A percentile compares a stretch with the other conserved stretches of the same genome.
Evolutionary conservation across 2,329 filamentous ascomycete genomes (phyloP).

Genomic region (Paraphoma chrysanthemicola): DNA sequence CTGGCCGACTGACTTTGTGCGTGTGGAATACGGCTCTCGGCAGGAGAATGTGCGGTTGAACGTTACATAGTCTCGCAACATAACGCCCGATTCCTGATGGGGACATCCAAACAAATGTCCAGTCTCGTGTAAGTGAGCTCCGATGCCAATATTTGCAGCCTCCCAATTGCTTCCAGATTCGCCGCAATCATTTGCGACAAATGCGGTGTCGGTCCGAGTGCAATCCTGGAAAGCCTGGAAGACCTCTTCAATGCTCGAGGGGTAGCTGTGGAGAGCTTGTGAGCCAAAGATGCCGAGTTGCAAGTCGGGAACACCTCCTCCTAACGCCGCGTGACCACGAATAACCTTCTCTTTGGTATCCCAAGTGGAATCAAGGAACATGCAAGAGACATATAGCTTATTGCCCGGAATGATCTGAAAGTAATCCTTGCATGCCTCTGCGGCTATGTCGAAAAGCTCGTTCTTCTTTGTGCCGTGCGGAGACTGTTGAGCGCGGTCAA

Average conservation of each 20-base stretch:
- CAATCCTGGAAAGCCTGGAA: slow-evolving; percentile 89
- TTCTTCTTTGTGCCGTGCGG: slow-evolving; percentile 71
- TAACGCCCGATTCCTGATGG: slow-evolving; percentile 88
- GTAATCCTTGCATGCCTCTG: slow-evolving; percentile 77
- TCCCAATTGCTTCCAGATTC: slow-evolving; percentile 94
- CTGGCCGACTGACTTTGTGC: slow-evolving; percentile 80
- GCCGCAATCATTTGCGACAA: slow-evolving; percentile 83
- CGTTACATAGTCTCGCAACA: slow-evolving; percentile 86
- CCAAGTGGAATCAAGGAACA: slow-evolving; percentile 91
- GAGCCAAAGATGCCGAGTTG: slow-evolving; percentile 91
- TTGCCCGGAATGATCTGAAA: slow-evolving; percentile 79
- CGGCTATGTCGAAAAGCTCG: slow-evolving; percentile 78
- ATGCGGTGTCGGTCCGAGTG: slow-evolving; percentile 81
- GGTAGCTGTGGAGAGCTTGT: slow-evolving; percentile 90
- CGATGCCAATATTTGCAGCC: slow-evolving; percentile 91
- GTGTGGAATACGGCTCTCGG: slow-evolving; percentile 84
- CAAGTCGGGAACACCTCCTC: slow-evolving; percentile 74
- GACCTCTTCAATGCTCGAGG: slow-evolving; percentile 86
- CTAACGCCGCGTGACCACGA: slow-evolving; percentile 83
- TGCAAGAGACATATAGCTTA: slow-evolving; percentile 84
- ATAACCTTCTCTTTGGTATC: slow-evolving; percentile 74
- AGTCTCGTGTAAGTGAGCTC: slow-evolving; percentile 88
- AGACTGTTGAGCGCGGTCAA: slow-evolving; percentile 81
- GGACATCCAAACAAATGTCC: slow-evolving; percentile 91
- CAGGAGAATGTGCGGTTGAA: slow-evolving; percentile 84